Evolutionary conservation across 202 grass and related monocot species (phyloP), one percentile per base, ranked within the genome.

Genomic region (Zoysia matrella): DNA sequence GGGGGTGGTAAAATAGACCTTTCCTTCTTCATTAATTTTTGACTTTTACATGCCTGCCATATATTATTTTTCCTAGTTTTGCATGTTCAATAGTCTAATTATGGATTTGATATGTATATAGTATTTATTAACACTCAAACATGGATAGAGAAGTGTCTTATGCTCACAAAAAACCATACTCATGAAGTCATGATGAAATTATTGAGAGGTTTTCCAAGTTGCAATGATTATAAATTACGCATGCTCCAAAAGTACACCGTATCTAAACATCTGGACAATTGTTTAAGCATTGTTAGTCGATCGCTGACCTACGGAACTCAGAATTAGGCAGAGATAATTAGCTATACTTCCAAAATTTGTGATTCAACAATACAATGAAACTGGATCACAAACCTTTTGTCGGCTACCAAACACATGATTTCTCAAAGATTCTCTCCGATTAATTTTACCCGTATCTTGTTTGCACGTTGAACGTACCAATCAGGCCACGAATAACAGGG

Each of bases 281-380:
- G 8, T 75, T 83, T 69, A 69, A 22, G 52, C 12, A 49, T 13
- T 5, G 14, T 69, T 51, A 45, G 54, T 60, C 30, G 30, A 36
- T 36, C 30, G 30, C 30, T 36, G 30, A 36, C 30, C 30, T 36
- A 36, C 30, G 30, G 30, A 36, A 36, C 30, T 36, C 30, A 36
- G 30, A 36, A 36, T 36, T 36, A 36, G 30, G 30, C 30, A 36
- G 30, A 36, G 30, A 36, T 36, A 36, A n/a, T 7, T 22, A 49
- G 8, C 30, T 51, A 83, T 83, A 51, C 63, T 22, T 83, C 64
- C 81, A 83, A 83, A 76, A 30, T 69, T 68, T 69, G 64, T 55
- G 75, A 76, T 60, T 62, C 40, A 52, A 18, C 45, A 58, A 46
- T 48, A 7, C 11, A 67, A 67, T 46, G 44, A 57, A 76, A 36